Evolutionary conservation across 768 basidiomycete species (phyloP), one percentile per base, ranked within the genome.

Genomic region (Naganishia vaughanmartiniae): DNA sequence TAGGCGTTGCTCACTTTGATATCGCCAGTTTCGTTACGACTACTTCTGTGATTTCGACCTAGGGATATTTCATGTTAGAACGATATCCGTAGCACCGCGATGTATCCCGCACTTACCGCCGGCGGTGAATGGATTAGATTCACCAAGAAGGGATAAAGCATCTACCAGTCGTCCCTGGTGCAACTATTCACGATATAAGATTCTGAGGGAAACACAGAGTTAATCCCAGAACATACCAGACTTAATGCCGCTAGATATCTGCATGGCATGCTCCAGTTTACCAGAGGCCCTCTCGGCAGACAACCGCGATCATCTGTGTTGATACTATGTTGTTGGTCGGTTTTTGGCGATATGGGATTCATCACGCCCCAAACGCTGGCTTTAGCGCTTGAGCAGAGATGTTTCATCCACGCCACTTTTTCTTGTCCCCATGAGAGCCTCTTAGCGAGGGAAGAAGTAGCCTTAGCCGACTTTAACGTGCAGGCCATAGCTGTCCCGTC

Each of bases 221-320:
- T 26, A 4, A 28, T 36, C n/a, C 75, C 63, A 56, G 57, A 39
- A 75, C 78, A 74, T 63, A 93, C 90, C 84, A 93, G 88, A 80
- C 94, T 97, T 77, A 97, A 92, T 12, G 95, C 96, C 21, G 93
- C 93, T 26, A 99, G 87, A 83, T 98, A 98, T 53, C 96, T 87
- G 79, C 96, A 98, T 7, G 93, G 92, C 42, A 98, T 87, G 76
- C 92, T 94, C 87, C 93, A 90, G 82, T 96, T 92, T 2, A 95
- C 92, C 33, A 97, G 84, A 63, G 90, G 86, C 55, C 89, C 89
- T 26, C 89, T 86, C 11, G 42, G 21, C 42, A 45, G 31, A 28
- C 42, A 19, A 9, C 12, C n/a, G 48, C 24, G 48, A 4, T 51
- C 12, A 7, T 51, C 48, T 24, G 19, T 54, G 34, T 14, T 46